Conservation (phyloP, 768 basidiomycete species). For the Mycena galericulata region DNA sequence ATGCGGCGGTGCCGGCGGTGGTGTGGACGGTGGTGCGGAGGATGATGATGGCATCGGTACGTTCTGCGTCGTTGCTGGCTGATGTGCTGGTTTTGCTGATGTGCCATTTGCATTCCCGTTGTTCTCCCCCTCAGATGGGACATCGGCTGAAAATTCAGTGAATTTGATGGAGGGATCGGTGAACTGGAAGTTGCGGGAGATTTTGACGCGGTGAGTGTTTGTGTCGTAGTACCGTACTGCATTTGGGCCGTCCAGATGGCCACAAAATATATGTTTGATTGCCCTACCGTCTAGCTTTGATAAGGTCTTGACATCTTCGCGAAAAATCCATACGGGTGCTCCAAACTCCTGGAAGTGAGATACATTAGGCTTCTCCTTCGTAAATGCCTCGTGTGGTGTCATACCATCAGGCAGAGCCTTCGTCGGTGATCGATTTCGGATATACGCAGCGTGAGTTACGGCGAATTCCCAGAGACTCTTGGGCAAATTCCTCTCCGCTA, state of each 20-base stretch:
- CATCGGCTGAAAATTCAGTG: neutral
- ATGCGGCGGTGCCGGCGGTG: neutral
- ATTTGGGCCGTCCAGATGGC: neutral
- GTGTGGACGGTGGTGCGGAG: neutral
- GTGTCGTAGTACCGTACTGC: constrained; percentile 28
- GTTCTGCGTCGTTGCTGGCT: neutral
- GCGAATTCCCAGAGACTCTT: constrained; percentile 39
- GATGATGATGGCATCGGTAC: neutral
- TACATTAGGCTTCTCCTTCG: constrained; percentile 1
- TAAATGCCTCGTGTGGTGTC: constrained; percentile 17
- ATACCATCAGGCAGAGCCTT: neutral
- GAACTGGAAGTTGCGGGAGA: neutral
- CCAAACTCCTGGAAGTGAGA: constrained; percentile 21
- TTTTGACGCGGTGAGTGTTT: neutral
- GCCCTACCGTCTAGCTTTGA: constrained; percentile 18
- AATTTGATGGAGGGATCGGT: too few relatives aligned
- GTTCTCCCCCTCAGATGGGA: neutral
- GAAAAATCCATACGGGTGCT: constrained; percentile 21
- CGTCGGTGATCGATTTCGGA: constrained; percentile 33
- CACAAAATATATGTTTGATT: constrained; percentile 16
- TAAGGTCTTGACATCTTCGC: neutral
- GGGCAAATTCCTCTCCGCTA: constrained; percentile 38
- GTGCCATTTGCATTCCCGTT: neutral
- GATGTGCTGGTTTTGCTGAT: neutral
- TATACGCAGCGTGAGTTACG: constrained; percentile 33